Percentiles rank a stretch among this genome's conserved stretches.
phyloP scores from a whole-genome alignment of 768 basidiomycete genomes.

The Rhizopogon vinicolor region DNA sequence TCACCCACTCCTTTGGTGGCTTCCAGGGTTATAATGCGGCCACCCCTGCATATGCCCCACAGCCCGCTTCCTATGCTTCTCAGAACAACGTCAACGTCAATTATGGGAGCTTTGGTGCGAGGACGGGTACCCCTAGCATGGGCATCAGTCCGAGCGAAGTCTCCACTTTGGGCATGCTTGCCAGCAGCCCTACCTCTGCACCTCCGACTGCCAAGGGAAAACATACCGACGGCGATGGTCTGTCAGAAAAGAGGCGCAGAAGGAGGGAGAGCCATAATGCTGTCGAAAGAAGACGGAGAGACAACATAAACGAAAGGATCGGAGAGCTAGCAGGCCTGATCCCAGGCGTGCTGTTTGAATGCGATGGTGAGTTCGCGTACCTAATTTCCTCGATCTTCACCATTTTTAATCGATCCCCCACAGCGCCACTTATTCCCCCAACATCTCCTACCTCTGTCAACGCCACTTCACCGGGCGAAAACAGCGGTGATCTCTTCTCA shows the following conservation, averaged over 20 bases:
- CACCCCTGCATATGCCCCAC: conserved; percentile 18
- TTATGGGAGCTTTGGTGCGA: conserved; percentile 1
- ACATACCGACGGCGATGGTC: conserved; percentile 10
- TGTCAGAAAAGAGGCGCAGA: conserved; percentile 75
- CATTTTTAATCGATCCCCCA: not conserved
- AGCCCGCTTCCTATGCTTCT: conserved; percentile 28
- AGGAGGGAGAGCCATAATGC: conserved; percentile 89
- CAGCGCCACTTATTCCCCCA: not conserved
- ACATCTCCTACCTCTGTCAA: not conserved
- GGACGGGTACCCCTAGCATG: conserved; percentile 14
- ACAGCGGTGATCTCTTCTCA: not conserved
- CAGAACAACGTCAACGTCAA: conserved; percentile 10
- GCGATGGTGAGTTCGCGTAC: conserved; percentile 29
- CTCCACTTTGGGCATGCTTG: conserved; percentile 14
- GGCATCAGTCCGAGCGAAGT: conserved; percentile 23
- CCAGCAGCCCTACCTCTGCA: conserved; percentile 8
- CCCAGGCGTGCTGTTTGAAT: conserved; percentile 79
- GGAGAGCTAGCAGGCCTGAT: conserved; percentile 84
- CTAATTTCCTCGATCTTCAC: not conserved
- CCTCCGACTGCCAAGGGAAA: conserved; percentile 10
- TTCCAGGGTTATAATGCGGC: conserved; percentile 30
- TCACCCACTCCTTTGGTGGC: conserved; percentile 22
- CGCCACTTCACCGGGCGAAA: not conserved
- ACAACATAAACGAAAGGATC: conserved; percentile 97
- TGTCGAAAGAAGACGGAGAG: conserved; percentile 80